Evolutionary conservation across 768 basidiomycete genomes (phyloP), one percentile per base, ranked within the genome.

Genomic region (Suillus variegatus): DNA sequence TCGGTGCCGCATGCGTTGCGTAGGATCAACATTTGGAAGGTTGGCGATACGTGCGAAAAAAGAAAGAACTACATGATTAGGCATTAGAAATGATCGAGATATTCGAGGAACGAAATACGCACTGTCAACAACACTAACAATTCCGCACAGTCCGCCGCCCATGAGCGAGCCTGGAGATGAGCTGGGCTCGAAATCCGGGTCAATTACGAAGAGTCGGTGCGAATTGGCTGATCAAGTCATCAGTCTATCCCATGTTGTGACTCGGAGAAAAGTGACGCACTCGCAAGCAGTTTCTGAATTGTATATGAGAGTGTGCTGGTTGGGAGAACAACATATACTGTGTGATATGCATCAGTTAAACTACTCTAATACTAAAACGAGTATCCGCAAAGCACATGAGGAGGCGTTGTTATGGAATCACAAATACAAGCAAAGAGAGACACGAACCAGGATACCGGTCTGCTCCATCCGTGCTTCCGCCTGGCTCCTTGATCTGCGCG

Each of bases 91-190:
- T n/a, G 28, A 57, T 28, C 41, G 14, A 43, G 7, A 43, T 35
- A 35, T 36, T 12, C 38, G 36, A 4, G 54, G 43, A 16, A 25
- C 16, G 16, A 57, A 43, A 38, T 5, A 80, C 87, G 65, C 71
- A 94, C 93, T 87, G 72, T 94, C 93, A 28, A 92, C 91, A 65
- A 91, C 84, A 16, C 93, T 93, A 12, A 93, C 89, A n/a, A 94
- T 84, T 16, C 93, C 93, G 9, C 83, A 87, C 8, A 91, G 80
- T 51, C 83, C 82, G 6, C 83, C 74, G 65, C 64, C 77, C 70
- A 51, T 73, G 28, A 84, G 76, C 64, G 81, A 67, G 12, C 84
- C 70, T 2, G 87, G 85, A 1, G 88, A 87, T 2, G 83, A 77
- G 18, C 85, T 77, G 58, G 78, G 77, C 2, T 77, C 66, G 9